Percentiles rank a stretch among this genome's conserved stretches.
phyloP scores from a whole-genome alignment of 192 early-diverging fungal species.

The Piromyces finnis region DNA sequence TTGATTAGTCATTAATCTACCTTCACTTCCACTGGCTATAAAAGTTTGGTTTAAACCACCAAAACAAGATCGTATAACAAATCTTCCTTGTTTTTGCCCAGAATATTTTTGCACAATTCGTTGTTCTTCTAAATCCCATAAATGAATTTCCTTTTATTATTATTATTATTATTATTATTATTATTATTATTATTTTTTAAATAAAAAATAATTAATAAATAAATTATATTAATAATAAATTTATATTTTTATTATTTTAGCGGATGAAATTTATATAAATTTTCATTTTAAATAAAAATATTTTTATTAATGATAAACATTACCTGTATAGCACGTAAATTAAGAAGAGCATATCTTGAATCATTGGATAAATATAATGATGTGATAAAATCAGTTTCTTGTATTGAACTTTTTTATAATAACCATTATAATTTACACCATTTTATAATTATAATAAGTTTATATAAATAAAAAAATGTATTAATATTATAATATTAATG shows the following conservation, averaged over 20 bases:
- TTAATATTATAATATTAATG: too few species aligned
- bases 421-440: not conserved
- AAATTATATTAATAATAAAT: too few species aligned
- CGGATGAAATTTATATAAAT: too few species aligned
- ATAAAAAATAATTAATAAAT: not conserved
- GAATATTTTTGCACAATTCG: conserved; percentile 53
- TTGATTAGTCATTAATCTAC: too few species aligned
- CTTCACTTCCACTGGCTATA: conserved; percentile 85
- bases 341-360: conserved; percentile 37
- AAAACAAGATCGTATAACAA: conserved; percentile 82
- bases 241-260: too few species aligned
- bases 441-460: conserved; percentile 19
- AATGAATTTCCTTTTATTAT: conserved; percentile 50
- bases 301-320: conserved; percentile 5
- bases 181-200: conserved; percentile 1
- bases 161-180: not conserved
- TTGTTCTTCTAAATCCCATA: conserved; percentile 65
- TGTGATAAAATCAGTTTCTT: conserved; percentile 37
- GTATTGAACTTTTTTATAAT: conserved; percentile 6
- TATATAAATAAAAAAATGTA: too few species aligned
- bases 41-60: conserved; percentile 68
- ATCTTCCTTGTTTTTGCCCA: conserved; percentile 70
- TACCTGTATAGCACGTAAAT: conserved; percentile 11
- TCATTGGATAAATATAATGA: conserved; percentile 48
- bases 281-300: too few species aligned